Evolutionary conservation across 768 basidiomycete species (phyloP).

Genomic region (Macrocybe gigantea): DNA sequence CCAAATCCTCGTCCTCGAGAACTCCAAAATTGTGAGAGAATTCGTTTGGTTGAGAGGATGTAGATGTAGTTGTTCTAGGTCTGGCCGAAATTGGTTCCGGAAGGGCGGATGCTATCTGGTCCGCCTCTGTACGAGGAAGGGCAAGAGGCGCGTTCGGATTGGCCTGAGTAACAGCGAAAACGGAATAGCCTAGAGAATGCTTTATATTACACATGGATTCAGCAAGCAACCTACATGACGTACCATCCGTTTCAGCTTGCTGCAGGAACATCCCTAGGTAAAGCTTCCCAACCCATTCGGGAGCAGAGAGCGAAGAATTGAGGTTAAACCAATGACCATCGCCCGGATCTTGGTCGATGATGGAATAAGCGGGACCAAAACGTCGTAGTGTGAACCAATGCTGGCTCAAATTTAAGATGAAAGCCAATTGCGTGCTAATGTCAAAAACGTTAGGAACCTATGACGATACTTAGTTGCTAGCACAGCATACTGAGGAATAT

Average conservation of each 20-base stretch:
- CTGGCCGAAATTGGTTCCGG: slow-evolving; percentile 29
- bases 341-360: slow-evolving; percentile 35
- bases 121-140: slow-evolving; percentile 63
- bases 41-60: slow-evolving; percentile 6
- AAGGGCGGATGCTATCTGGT: slow-evolving; percentile 61
- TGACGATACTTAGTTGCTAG: slow-evolving; percentile 6
- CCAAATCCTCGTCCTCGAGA: slow-evolving; percentile 80
- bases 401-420: slow-evolving; percentile 79
- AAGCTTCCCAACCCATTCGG: slow-evolving; percentile 79
- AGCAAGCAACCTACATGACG: slow-evolving; percentile 5
- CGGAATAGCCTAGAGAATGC: slow-evolving; percentile 58
- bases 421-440: slow-evolving; percentile 72
- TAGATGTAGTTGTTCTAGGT: slow-evolving; percentile 1
- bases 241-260: slow-evolving; percentile 83
- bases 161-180: slow-evolving; percentile 66
- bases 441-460: not conserved
- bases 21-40: slow-evolving; percentile 21
- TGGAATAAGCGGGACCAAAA: slow-evolving; percentile 54
- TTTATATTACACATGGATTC: too few relatives aligned
- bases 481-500: slow-evolving; percentile 65
- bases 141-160: slow-evolving; percentile 49
- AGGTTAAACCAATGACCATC: slow-evolving; percentile 85
- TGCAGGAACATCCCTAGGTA: slow-evolving; percentile 85
- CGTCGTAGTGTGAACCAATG: slow-evolving; percentile 90
- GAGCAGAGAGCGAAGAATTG: slow-evolving; percentile 63